Evolutionary conservation across 305 asterid species (phyloP), one percentile per base, ranked within the genome.

Genomic region (Solanum chacoense): DNA sequence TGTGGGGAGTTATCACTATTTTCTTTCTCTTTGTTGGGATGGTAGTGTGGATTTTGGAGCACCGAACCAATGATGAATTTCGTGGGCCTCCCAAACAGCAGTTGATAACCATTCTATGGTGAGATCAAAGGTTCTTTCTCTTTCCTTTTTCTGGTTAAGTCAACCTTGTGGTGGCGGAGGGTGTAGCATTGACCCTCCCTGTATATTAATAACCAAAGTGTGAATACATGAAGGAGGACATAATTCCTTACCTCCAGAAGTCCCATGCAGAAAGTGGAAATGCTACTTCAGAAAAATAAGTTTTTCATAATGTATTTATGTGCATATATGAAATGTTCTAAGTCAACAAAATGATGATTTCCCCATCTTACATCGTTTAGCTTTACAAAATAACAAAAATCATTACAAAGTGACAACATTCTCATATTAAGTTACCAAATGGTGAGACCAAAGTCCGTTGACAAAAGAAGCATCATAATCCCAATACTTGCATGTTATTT

Each of bases 41-140:
- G 38, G 92, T 91, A 10, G 93, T 93, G 87, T 93, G 95, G 95
- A 89, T 89, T 85, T 84, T 93, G 89, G 95, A 93, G 89, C 95
- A 93, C 89, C 88, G 95, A 79, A 89, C 50, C 42, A 93, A 93
- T 63, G 93, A 93, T 74, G 95, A 93, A 32, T 93, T 93, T 71
- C 93, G 95, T 16, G 95, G 95, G 80, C 88, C 95, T 12, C 95
- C 95, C 42, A 91, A 83, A 42, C 90, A 88, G 89, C 95, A 93
- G 88, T 76, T 92, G 16, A 88, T 92, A 74, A 92, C 95, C 74
- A 90, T 93, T 72, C 84, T 93, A 86, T 92, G 93, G 94, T 93
- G 50, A 91, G 93, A 92, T 86, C 59, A 32, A 29, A 18, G 11
- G n/a, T 36, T 69, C 32, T 29, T 18, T 84, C 29, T 10, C 28